Percentiles rank a stretch among this genome's conserved stretches.
Conservation (phyloP, 139 green algal genomes). For the Bryopsis sp. region DNA sequence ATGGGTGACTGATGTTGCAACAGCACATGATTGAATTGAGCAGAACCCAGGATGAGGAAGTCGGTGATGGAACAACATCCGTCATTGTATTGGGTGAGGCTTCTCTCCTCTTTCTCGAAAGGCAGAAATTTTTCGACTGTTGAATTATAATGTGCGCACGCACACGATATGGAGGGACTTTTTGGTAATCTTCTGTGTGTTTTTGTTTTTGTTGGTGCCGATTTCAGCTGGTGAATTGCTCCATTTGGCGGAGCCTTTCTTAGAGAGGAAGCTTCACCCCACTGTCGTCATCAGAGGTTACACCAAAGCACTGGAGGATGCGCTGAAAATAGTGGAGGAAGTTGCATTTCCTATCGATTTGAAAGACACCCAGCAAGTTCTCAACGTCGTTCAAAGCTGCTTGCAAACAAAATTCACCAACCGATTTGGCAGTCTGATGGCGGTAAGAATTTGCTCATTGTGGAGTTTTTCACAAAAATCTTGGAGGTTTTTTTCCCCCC, state of each 20-base stretch:
- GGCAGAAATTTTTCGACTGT: too few species aligned
- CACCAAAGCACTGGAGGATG: constrained; percentile 76
- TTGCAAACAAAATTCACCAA: constrained; percentile 98
- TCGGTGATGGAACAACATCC: constrained; percentile 98
- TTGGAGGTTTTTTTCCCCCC: too few species aligned
- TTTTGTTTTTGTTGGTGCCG: not conserved
- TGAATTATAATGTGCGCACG: too few species aligned
- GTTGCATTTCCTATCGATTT: constrained; percentile 86
- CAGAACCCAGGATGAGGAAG: constrained; percentile 95
- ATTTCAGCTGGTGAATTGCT: constrained; percentile 87
- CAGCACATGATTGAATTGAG: constrained; percentile 97
- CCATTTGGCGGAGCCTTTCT: constrained; percentile 79
- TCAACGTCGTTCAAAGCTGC: constrained; percentile 91
- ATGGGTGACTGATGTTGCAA: too few species aligned
- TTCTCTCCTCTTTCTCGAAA: too few species aligned
- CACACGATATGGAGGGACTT: too few species aligned
- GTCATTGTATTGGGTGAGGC: constrained; percentile 91
- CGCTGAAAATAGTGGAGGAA: constrained; percentile 70
- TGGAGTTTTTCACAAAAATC: too few species aligned
- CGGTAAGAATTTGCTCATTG: constrained; percentile 23
- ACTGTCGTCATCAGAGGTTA: constrained; percentile 93
- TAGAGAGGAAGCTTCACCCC: constrained; percentile 91
- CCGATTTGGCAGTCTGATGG: constrained; percentile 86
- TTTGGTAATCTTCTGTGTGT: not conserved
- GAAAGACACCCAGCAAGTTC: constrained; percentile 74